Base-by-base conservation (phyloP, 2,329 filamentous ascomycete species). In the Nothopassalora personata region DNA sequence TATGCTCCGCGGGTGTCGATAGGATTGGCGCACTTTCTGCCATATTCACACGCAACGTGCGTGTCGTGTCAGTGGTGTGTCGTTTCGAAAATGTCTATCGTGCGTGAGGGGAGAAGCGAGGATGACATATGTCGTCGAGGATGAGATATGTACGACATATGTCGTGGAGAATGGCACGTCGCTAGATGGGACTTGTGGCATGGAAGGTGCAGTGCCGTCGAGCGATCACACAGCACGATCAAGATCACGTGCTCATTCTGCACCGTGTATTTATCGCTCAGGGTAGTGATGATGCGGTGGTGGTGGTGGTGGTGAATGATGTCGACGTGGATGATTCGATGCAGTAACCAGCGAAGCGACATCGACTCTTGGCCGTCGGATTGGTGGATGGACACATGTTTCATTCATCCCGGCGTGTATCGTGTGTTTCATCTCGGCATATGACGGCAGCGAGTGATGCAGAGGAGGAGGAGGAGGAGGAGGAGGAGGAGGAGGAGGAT, bases 1-100 rank as follows among this genome's bases (percentile, higher is more conserved):
- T 79, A 66, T 84, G 81, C 48, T 80, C 79, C 57, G 85, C 84
- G 4, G 85, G 83, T 3, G 85, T 87, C 1, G 84, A 87, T 47
- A 87, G 78, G 1, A 85, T 77, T 1, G 84, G 85, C 9, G 83
- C 81, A 36, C 53, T 63, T 56, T 61, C 58, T 33, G 50, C 51
- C 61, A 64, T 64, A 36, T 57, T 54, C 19, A 49, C 23, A 27
- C 1, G 46, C 23, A 50, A 55, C n/a, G 18, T 23, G 27, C 10
- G 15, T 57, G 45, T 56, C 10, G 15, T 57, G 45, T 56, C 23
- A 30, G 19, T 11, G 3, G 23, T 28, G 46, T 28, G 19, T 49
- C 47, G 19, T 52, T 28, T 27, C 18, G 28, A 49, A 58, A 53
- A 27, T 53, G 28, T 51, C n/a, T 2, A 18, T 51, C 19, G 46